These are phyloP conservation scores for Acacia melanoxylon DNA, from an alignment of 306 rosid genomes.

Conservation along the genomic window DNA sequence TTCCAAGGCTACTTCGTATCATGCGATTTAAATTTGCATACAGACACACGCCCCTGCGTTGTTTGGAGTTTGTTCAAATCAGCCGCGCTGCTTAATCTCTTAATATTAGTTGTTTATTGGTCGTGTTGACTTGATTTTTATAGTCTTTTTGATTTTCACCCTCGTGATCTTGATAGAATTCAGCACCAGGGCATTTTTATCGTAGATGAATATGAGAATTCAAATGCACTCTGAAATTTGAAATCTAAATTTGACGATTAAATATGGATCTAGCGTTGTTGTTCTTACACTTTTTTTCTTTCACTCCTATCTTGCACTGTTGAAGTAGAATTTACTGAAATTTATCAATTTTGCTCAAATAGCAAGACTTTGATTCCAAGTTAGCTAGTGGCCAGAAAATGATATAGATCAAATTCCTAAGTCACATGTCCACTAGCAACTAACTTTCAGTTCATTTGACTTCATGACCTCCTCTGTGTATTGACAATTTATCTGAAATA, in stretches of 20 bases:
- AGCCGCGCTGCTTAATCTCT: not conserved
- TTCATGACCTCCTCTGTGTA: not conserved
- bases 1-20: not conserved
- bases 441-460: not conserved
- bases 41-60: not conserved
- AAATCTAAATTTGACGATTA: not conserved
- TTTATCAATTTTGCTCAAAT: slow-evolving; percentile 14
- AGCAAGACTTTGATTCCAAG: not conserved
- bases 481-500: not conserved
- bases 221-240: not conserved
- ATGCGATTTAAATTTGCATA: not conserved
- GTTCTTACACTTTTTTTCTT: not conserved
- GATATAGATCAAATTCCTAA: slow-evolving; percentile 2
- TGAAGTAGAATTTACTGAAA: slow-evolving; percentile 5
- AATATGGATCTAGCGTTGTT: not conserved
- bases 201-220: not conserved
- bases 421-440: not conserved
- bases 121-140: not conserved
- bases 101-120: not conserved
- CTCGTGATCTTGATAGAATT: not conserved
- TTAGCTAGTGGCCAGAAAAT: not conserved
- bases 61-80: not conserved
- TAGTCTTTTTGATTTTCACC: not conserved
- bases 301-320: not conserved
- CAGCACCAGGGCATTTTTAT: not conserved